Conservation (phyloP, 73 alveolate genomes). For the Tetrahymena thermophila region DNA sequence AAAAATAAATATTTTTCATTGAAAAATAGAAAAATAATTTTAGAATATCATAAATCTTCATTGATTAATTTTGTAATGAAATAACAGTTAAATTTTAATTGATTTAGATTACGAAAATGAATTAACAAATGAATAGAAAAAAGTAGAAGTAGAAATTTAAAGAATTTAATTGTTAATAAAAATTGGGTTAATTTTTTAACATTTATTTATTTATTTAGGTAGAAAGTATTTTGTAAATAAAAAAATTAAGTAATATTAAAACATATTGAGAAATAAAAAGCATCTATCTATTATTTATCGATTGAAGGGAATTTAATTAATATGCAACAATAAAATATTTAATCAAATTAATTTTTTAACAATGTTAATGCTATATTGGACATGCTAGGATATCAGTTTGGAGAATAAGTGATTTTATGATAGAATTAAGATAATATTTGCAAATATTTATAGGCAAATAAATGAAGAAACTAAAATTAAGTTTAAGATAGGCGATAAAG, state of each 20-base stretch:
- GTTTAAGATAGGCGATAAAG: neutral
- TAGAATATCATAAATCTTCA: too few species aligned
- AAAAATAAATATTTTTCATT: too few species aligned
- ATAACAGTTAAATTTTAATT: too few species aligned
- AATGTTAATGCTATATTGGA: neutral
- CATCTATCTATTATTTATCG: neutral
- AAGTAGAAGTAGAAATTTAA: neutral
- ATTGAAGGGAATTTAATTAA: too few species aligned
- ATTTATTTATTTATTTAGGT: too few species aligned
- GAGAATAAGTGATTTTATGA: neutral
- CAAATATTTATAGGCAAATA: neutral
- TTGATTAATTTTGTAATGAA: too few species aligned
- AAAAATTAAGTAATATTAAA: too few species aligned
- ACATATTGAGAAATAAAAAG: neutral
- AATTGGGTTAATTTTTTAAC: neutral
- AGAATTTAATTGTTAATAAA: too few species aligned
- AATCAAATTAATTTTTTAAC: neutral
- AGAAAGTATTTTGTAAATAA: neutral
- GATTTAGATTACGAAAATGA: too few species aligned
- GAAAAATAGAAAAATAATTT: too few species aligned
- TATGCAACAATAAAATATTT: neutral
- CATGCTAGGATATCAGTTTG: neutral
- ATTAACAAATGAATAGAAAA: too few species aligned
- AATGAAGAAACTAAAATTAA: neutral
- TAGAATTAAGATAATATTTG: neutral